Evolutionary conservation across 768 basidiomycete genomes (phyloP), one percentile per base, ranked within the genome.

Genomic region (Tricholoma matsutake): DNA sequence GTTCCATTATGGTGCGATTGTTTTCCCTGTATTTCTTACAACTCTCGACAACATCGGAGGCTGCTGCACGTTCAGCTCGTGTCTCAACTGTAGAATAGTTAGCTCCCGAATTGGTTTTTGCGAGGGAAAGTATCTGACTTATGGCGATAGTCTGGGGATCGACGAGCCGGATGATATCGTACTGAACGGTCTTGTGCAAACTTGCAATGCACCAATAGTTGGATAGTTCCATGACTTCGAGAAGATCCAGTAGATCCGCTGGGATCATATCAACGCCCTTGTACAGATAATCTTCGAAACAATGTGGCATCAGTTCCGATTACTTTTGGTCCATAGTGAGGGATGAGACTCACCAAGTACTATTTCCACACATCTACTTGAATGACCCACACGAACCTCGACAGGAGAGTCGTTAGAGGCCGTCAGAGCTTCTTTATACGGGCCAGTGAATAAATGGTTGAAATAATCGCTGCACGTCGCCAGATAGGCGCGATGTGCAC

Each of bases 401-500:
- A 64, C 59, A 0, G 65, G 68, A 35, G 67, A 47, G 1, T 31
- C 45, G n/a, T 61, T 49, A 10, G 62, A 54, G 4, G 55, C 57
- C 4, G 37, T 14, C 22, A 51, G 60, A 34, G 61, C 59, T 57
- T 74, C 76, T 25, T 53, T 43, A 53, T 69, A 72, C 5, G 56
- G 63, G 20, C 64, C 71, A 13, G 64, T 68, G 59, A 79, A 76
- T 16, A 64, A 55, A 52, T 71, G 63, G 14, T 62, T 57, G 62
- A 80, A 77, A 60, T 74, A 66, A 13, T 69, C 64, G 63, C 72
- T 73, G 34, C 63, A 71, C 4, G 73, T 75, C 14, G 74, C 73
- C 34, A 83, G 65, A 59, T 78, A 78, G 3, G 69, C 60, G 4
- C 78, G 75, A 63, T 82, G 81, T 1, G 77, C 80, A 4, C 68